Evolutionary conservation across 2,329 filamentous ascomycete species (phyloP), one percentile per base, ranked within the genome.

Genomic region (Xylogone sp.): DNA sequence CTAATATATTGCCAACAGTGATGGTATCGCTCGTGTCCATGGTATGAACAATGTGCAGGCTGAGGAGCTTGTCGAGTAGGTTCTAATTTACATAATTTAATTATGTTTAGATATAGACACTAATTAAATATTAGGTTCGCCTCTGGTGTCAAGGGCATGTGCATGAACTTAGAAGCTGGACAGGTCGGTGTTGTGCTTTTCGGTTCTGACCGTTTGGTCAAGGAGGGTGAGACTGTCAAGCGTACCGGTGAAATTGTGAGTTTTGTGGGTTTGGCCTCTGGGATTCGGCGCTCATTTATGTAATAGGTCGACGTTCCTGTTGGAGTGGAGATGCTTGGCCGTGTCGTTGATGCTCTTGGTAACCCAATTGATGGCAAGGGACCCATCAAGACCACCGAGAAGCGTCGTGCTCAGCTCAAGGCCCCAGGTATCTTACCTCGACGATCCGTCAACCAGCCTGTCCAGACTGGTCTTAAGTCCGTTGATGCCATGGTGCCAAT

Each of bases 111-210:
- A 48, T 61, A 67, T 56, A 54, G 53, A 53, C 56, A 16, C 55
- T 54, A 56, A 58, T 54, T 10, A 21, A 50, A 27, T 50, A 45
- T 53, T 63, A 97, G 92, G 83, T 99, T 99, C 82, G 90, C 94
- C 70, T 99, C 94, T 63, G 94, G 94, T 76, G 94, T 97, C 78
- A 97, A 97, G 87, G 94, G 94, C 77, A 99, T 99, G 94, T 97
- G 93, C 90, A 97, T 99, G 93, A 99, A 99, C 89, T 87, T 99
- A 79, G 94, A 99, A 82, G 94, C 94, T 77, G 94, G 94, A 76
- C 94, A 97, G 80, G 94, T 99, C 81, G 94, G 94, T 96, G 92
- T 99, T 71, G 94, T 99, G 85, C 85, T 99, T 72, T 99, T 99
- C 85, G 94, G 94, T 87, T 97, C 94, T 72, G 94, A 99, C 81